Evolutionary conservation across 228 moss, liverwort and hornwort genomes (phyloP), one percentile per base, ranked within the genome.

Genomic region (Sphagnum fallax): DNA sequence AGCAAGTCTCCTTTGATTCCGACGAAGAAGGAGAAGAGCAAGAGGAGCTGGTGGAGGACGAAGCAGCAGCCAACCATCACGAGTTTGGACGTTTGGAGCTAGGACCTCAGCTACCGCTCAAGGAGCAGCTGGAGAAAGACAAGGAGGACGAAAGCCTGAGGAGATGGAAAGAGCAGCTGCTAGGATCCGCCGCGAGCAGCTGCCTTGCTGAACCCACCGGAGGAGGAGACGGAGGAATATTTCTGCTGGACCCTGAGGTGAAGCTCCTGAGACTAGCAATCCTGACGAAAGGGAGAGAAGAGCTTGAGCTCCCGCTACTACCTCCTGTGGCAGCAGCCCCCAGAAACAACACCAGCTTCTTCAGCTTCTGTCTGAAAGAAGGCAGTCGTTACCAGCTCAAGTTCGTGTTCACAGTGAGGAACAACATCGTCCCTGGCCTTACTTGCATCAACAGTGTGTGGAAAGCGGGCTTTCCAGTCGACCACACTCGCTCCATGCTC

Each of bases 81-180:
- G 70, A 70, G 68, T 83, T 87, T 52, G 72, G 76, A 6, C 78
- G 79, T 11, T 48, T 51, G 51, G 87, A 83, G 47, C 75, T 87
- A 4, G 87, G 87, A 5, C 87, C 87, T 5, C 52, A 83, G 58
- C 75, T 87, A 7, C 82, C 87, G 3, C 70, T 87, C 0, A 87
- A 87, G 32, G 76, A 75, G 68, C 84, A 87, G 77, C 76, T 87
- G 62, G 87, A 87, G 73, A 83, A 83, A 68, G 87, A 87, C 73
- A 87, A 87, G 11, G 87, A 87, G 57, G 87, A 87, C 63, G 87
- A 84, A 68, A 84, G 84, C 66, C 71, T 87, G 75, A 63, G 87
- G 63, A 77, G 87, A 60, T 87, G 87, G 87, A 87, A 87, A 66
- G 87, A 82, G 4, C 87, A 87, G 84, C 79, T 87, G 15, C 76